These are phyloP conservation scores for Diplodia intermedia DNA, from an alignment of 2,329 filamentous ascomycete genomes.

Conservation along the genomic window DNA sequence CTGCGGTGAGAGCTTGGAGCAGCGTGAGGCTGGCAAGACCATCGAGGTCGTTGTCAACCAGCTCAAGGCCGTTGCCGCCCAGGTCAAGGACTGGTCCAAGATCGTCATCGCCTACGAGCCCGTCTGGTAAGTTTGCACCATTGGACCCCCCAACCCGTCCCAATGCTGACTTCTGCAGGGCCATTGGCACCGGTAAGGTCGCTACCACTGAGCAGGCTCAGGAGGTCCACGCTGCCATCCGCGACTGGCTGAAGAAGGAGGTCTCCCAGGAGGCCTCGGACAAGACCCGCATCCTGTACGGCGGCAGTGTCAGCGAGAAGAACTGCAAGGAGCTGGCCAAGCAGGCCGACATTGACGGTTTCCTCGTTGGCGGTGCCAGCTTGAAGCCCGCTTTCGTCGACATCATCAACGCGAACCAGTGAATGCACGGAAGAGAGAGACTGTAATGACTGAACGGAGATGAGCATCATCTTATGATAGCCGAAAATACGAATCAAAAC, in stretches of 20 bases:
- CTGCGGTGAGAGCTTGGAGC: conserved; percentile 93
- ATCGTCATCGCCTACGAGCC: conserved; percentile 98
- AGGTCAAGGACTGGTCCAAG: conserved; percentile 87
- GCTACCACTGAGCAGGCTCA: conserved; percentile 53
- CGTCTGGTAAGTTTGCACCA: conserved; percentile 79
- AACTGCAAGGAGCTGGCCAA: conserved; percentile 93
- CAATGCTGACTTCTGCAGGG: conserved; percentile 51
- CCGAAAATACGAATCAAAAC: conserved; percentile 21
- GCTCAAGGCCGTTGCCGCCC: conserved; percentile 80
- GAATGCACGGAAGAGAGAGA: conserved; percentile 14
- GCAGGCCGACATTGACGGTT: conserved; percentile 95
- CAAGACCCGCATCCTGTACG: conserved; percentile 92
- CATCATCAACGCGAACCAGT: conserved; percentile 67
- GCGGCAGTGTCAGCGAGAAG: conserved; percentile 96
- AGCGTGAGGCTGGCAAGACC: conserved; percentile 85
- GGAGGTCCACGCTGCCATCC: conserved; percentile 74
- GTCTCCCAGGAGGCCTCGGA: conserved; percentile 81
- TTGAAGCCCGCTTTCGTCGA: conserved; percentile 91
- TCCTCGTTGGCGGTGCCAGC: conserved; percentile 94
- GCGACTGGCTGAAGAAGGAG: conserved; percentile 78
- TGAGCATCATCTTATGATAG: conserved; percentile 15
- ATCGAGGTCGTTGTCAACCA: conserved; percentile 85
- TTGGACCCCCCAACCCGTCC: no score
- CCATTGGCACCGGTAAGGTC: conserved; percentile 77
- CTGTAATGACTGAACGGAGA: conserved; percentile 24